Conservation (phyloP, 164 flowering plant genomes). For the Piper betle region DNA sequence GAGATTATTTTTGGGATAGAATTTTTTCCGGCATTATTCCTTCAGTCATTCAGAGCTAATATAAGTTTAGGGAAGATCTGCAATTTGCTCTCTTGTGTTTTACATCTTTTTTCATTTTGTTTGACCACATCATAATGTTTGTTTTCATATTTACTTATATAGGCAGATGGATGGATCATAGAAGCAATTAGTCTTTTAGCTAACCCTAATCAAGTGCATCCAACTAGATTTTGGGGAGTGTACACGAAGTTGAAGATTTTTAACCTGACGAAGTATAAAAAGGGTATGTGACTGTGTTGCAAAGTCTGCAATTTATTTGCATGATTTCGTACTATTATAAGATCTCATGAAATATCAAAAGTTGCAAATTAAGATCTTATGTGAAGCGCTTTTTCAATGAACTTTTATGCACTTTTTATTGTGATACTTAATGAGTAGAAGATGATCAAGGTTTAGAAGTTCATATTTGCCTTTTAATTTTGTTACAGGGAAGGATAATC, state of each 20-base stretch:
- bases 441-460: neutral
- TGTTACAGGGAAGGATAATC: neutral
- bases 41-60: too few species aligned
- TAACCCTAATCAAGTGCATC: slow-evolving; percentile 89
- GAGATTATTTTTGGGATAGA: too few species aligned
- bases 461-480: neutral
- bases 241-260: slow-evolving; percentile 93
- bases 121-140: neutral
- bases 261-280: slow-evolving; percentile 78
- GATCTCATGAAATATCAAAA: neutral
- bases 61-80: too few species aligned
- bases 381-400: neutral
- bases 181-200: slow-evolving; percentile 67
- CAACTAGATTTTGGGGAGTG: slow-evolving; percentile 97
- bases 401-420: neutral
- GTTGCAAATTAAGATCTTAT: neutral
- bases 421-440: neutral
- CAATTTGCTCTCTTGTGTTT: neutral
- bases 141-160: neutral
- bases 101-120: too few species aligned
- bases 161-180: slow-evolving; percentile 99
- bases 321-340: neutral
- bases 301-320: neutral
- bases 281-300: slow-evolving; percentile 36
- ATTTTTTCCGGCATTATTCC: too few species aligned